Percentiles rank a stretch among this genome's conserved stretches.
These are phyloP conservation scores for Microbotryum violaceum DNA, from an alignment of 1,284 basidiomycete species.

Conservation along the genomic window DNA sequence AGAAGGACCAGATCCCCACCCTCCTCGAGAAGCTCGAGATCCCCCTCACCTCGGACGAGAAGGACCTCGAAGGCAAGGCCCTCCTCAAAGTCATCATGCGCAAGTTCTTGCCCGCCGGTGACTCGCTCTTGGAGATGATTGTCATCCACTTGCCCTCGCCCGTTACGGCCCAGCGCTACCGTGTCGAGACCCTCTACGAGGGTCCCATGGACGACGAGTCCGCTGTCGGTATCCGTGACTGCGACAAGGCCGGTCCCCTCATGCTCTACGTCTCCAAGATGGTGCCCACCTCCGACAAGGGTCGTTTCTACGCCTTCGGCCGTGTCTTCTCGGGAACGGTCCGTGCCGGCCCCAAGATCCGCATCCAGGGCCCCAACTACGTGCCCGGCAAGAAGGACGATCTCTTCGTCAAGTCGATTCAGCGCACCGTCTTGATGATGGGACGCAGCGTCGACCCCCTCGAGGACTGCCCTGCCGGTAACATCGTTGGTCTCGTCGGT, in stretches of 20 bases:
- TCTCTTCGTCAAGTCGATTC: slow-evolving; percentile 95
- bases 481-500: slow-evolving; percentile 98
- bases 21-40: slow-evolving; percentile 98
- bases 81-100: slow-evolving; percentile 98
- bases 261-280: slow-evolving; percentile 99
- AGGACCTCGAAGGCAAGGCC: slow-evolving; percentile 90
- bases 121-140: slow-evolving; percentile 99
- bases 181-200: slow-evolving; percentile 99
- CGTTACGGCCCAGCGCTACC: slow-evolving; percentile 92
- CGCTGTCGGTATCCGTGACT: slow-evolving; percentile 97
- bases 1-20: slow-evolving; percentile 77
- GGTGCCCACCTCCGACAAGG: slow-evolving; percentile 99
- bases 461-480: slow-evolving; percentile 97
- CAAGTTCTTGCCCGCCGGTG: slow-evolving; percentile 99
- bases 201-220: slow-evolving; percentile 99
- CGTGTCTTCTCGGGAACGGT: slow-evolving; percentile 99
- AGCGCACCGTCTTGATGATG: slow-evolving; percentile 99
- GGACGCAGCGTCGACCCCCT: slow-evolving; percentile 98
- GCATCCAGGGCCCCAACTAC: slow-evolving; percentile 99
- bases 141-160: slow-evolving; percentile 97
- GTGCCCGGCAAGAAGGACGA: slow-evolving; percentile 98
- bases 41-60: slow-evolving; percentile 82
- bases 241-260: slow-evolving; percentile 92
- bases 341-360: slow-evolving; percentile 91
- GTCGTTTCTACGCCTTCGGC: slow-evolving; percentile 99